Evolutionary conservation across 2,329 filamentous ascomycete genomes (phyloP).

Genomic region (Diaporthe velutina): DNA sequence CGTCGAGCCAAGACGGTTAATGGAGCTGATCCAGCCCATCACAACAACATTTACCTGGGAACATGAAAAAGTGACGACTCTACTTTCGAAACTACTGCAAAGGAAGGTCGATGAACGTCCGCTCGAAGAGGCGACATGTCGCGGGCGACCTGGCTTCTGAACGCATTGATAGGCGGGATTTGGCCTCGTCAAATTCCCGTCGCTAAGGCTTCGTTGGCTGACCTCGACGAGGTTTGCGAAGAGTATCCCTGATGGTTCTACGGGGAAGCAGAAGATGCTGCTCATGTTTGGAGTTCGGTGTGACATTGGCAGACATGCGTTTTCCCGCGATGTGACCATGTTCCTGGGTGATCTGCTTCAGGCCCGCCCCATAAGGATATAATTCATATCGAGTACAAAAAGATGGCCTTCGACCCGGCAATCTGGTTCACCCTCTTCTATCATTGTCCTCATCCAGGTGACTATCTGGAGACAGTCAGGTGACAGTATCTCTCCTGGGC

Average conservation of each 20-base stretch:
- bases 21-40: background rate
- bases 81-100: background rate
- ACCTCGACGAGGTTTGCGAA: background rate
- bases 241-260: background rate
- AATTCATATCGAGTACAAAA: conserved; percentile 10
- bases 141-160: background rate
- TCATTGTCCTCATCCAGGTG: background rate
- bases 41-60: background rate
- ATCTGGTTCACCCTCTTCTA: background rate
- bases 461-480: background rate
- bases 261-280: background rate
- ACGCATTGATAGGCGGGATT: conserved; percentile 31
- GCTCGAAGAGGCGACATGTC: background rate
- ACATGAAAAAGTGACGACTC: background rate
- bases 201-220: background rate
- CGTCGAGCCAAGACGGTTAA: conserved; percentile 25
- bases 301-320: background rate
- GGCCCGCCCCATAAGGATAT: background rate
- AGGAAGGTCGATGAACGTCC: background rate
- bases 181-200: conserved; percentile 9
- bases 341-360: conserved; percentile 10
- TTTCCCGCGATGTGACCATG: conserved; percentile 14
- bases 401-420: background rate
- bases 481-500: background rate
- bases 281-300: background rate